A percentile compares a stretch with the other conserved stretches of the same genome.
phyloP scores from a whole-genome alignment of 1,284 basidiomycete genomes.

The Pseudozyma hubeiensis region DNA sequence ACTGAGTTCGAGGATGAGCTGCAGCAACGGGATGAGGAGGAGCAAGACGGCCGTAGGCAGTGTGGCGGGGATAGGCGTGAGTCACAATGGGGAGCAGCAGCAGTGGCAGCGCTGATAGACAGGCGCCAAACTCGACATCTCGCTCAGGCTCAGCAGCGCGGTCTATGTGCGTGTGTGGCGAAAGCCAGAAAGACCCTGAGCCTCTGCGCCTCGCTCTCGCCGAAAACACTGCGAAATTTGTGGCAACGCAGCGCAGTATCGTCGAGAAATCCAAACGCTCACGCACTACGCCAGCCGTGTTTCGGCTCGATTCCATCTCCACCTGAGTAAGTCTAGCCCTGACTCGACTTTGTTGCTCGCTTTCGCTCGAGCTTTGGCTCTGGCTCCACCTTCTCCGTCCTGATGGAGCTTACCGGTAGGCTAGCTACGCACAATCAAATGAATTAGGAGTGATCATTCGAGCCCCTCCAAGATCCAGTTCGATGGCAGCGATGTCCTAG shows the following conservation, averaged over 20 bases:
- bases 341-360: background rate
- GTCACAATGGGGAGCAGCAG: background rate
- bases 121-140: constrained; percentile 1
- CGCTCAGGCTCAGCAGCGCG: background rate
- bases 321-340: background rate
- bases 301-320: background rate
- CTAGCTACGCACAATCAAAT: too few species aligned
- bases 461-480: too few species aligned
- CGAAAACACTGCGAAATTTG: background rate
- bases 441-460: too few species aligned
- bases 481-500: too few species aligned
- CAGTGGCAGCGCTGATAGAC: constrained; percentile 12
- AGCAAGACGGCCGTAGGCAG: background rate
- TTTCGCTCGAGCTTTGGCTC: background rate
- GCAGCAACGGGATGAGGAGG: constrained; percentile 3
- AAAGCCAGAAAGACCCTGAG: constrained; percentile 10
- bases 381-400: too few species aligned
- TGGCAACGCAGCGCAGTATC: background rate
- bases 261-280: background rate
- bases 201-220: too few species aligned
- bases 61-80: constrained; percentile 29
- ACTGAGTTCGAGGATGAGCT: constrained; percentile 4
- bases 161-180: constrained; percentile 2
- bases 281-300: background rate
- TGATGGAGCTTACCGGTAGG: too few species aligned